Conservation (phyloP, 495 filamentous ascomycete genomes). For the Aspergillus ellipticus region DNA sequence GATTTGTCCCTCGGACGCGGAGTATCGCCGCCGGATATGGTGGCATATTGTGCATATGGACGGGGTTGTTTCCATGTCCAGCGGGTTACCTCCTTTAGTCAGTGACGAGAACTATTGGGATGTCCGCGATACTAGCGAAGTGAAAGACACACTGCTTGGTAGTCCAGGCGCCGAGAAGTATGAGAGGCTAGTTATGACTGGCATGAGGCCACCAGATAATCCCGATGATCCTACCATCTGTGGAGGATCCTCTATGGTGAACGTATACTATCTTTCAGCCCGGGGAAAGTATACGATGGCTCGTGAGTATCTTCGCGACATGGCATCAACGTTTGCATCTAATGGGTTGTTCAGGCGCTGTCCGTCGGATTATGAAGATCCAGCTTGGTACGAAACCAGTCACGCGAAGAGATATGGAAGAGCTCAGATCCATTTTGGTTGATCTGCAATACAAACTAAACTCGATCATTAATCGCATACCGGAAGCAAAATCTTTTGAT, state of each 20-base stretch:
- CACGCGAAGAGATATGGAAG: constrained; percentile 43
- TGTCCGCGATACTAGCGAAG: constrained; percentile 41
- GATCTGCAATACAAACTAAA: constrained; percentile 44
- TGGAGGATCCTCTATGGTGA: constrained; percentile 45
- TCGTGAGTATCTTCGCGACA: constrained; percentile 24
- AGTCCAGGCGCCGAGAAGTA: constrained; percentile 39
- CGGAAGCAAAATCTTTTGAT: constrained; percentile 17
- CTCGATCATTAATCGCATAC: constrained; percentile 41
- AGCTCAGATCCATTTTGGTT: constrained; percentile 40
- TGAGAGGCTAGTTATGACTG: constrained; percentile 27
- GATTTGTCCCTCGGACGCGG: constrained; percentile 61
- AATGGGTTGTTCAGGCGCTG: constrained; percentile 32
- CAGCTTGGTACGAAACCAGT: constrained; percentile 44
- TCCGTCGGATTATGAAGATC: constrained; percentile 43
- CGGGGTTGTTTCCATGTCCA: constrained; percentile 46
- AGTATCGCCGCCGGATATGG: constrained; percentile 67
- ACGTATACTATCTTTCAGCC: constrained; percentile 45
- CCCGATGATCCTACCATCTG: constrained; percentile 44
- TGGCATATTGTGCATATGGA: constrained; percentile 72
- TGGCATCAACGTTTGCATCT: background rate
- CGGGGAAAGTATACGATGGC: constrained; percentile 48
- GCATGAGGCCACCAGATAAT: constrained; percentile 36
- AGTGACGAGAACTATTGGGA: constrained; percentile 48
- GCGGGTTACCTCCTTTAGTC: constrained; percentile 42
- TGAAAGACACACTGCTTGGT: constrained; percentile 44